Evolutionary conservation across 768 basidiomycete species (phyloP).

Genomic region (Russula foetens): DNA sequence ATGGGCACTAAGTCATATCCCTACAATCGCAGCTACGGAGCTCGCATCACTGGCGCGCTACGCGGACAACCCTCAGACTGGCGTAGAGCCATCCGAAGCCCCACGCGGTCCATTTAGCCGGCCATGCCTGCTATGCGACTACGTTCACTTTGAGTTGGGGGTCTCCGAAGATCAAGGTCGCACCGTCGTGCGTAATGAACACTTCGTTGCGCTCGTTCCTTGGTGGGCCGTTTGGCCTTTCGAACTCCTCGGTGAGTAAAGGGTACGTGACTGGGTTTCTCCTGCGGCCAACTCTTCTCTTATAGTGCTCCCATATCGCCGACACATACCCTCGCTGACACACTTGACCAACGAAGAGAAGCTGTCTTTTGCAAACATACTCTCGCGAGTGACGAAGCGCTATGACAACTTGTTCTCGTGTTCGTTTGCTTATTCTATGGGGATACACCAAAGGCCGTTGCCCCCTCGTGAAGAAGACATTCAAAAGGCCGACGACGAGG

Average conservation of each 20-base stretch:
- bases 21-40: slow-evolving; percentile 62
- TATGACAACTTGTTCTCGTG: slow-evolving; percentile 79
- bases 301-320: slow-evolving; percentile 64
- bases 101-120: slow-evolving; percentile 49
- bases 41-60: slow-evolving; percentile 49
- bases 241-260: slow-evolving; percentile 58
- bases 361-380: slow-evolving; percentile 52
- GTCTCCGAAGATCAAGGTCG: slow-evolving; percentile 41
- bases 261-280: background rate
- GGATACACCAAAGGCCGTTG: slow-evolving; percentile 78
- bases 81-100: slow-evolving; percentile 34
- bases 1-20: slow-evolving; percentile 71
- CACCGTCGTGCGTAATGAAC: slow-evolving; percentile 59
- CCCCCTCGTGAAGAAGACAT: slow-evolving; percentile 29
- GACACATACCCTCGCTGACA: slow-evolving; percentile 68
- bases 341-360: slow-evolving; percentile 57
- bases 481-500: slow-evolving; percentile 35
- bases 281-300: slow-evolving; percentile 4
- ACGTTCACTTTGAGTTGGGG: slow-evolving; percentile 56
- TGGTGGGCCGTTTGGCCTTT: slow-evolving; percentile 98
- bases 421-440: slow-evolving; percentile 93
- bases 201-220: slow-evolving; percentile 82
- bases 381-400: slow-evolving; percentile 54
- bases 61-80: slow-evolving; percentile 28
- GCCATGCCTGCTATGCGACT: slow-evolving; percentile 74